These are phyloP conservation scores for Escallonia rubra DNA, from an alignment of 129 eudicot species.

Conservation along the genomic window DNA sequence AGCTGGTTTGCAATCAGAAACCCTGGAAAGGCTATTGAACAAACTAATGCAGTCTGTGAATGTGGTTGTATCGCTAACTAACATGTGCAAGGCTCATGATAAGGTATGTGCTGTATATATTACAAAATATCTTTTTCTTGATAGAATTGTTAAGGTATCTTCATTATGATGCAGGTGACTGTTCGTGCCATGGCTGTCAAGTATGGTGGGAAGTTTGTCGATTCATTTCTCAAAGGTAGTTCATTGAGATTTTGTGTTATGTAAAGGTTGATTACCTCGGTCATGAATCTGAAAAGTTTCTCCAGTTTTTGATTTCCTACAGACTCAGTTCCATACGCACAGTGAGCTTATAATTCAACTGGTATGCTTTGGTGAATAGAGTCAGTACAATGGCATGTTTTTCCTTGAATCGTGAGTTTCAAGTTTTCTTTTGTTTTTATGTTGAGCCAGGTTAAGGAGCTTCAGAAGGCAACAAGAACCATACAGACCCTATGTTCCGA, in stretches of 20 bases:
- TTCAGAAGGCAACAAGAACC: slow-evolving; percentile 83
- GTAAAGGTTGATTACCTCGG: no score
- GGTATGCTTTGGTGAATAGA: slow-evolving; percentile 27
- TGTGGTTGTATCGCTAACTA: slow-evolving; percentile 64
- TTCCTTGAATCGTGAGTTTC: not conserved
- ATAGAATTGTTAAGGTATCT: no score
- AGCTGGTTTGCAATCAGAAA: slow-evolving; percentile 38
- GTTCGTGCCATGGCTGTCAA: slow-evolving; percentile 75
- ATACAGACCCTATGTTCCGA: slow-evolving; percentile 77
- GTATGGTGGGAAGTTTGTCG: slow-evolving; percentile 81
- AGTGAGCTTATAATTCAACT: slow-evolving; percentile 47
- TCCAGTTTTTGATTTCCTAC: slow-evolving; percentile 72
- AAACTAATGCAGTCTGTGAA: slow-evolving; percentile 57
- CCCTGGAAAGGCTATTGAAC: slow-evolving; percentile 42
- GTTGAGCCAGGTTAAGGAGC: slow-evolving; percentile 49
- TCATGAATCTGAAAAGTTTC: slow-evolving; percentile 2
- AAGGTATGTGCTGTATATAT: slow-evolving; percentile 37
- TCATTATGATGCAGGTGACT: slow-evolving; percentile 35
- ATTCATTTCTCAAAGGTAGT: slow-evolving; percentile 72
- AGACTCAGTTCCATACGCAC: slow-evolving; percentile 50
- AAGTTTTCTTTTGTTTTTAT: slow-evolving; percentile 4
- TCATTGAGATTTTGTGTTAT: not conserved
- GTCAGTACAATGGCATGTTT: not conserved
- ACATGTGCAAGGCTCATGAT: slow-evolving; percentile 54
- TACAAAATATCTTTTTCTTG: not conserved